A percentile compares a stretch with the other conserved stretches of the same genome.
Conservation (phyloP, 805 yeast genomes). For the Starmerella lactis-condensi region DNA sequence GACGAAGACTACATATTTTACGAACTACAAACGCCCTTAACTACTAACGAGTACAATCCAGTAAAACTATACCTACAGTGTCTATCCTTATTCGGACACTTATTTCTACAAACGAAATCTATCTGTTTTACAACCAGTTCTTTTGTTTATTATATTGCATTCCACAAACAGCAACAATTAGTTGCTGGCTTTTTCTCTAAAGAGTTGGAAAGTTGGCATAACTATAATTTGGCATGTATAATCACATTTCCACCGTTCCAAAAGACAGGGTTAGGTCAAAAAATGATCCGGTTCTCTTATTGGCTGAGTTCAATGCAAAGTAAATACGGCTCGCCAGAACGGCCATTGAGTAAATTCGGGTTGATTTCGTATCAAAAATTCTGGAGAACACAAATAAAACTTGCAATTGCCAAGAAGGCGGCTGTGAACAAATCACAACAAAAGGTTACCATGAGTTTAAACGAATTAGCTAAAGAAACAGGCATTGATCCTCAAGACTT, state of each 20-base stretch:
- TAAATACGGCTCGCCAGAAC: slow-evolving; percentile 69
- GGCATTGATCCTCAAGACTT: slow-evolving; percentile 24
- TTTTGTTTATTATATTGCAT: slow-evolving; percentile 54
- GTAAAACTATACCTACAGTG: slow-evolving; percentile 53
- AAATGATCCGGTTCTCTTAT: slow-evolving; percentile 70
- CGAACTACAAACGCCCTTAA: slow-evolving; percentile 44
- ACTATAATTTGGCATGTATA: slow-evolving; percentile 78
- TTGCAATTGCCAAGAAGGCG: too few relatives aligned
- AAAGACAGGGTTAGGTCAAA: slow-evolving; percentile 53
- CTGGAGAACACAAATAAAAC: too few relatives aligned
- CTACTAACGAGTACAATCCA: slow-evolving; percentile 19
- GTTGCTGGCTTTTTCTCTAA: slow-evolving; percentile 90
- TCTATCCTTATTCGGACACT: slow-evolving; percentile 64
- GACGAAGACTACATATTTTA: slow-evolving; percentile 40
- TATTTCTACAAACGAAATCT: slow-evolving; percentile 78
- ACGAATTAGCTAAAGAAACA: slow-evolving; percentile 18
- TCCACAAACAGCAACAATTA: slow-evolving; percentile 16
- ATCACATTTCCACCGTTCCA: slow-evolving; percentile 87
- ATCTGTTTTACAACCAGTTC: slow-evolving; percentile 61
- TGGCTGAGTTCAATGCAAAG: slow-evolving; percentile 48
- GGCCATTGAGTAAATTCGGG: slow-evolving; percentile 76
- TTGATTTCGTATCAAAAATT: slow-evolving; percentile 47
- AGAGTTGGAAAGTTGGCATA: slow-evolving; percentile 52
- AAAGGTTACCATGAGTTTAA: slow-evolving; percentile 19
- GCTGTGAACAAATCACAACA: too few relatives aligned